phyloP scores from a whole-genome alignment of 768 basidiomycete genomes.

The Cystofilobasidium capitatum region DNA sequence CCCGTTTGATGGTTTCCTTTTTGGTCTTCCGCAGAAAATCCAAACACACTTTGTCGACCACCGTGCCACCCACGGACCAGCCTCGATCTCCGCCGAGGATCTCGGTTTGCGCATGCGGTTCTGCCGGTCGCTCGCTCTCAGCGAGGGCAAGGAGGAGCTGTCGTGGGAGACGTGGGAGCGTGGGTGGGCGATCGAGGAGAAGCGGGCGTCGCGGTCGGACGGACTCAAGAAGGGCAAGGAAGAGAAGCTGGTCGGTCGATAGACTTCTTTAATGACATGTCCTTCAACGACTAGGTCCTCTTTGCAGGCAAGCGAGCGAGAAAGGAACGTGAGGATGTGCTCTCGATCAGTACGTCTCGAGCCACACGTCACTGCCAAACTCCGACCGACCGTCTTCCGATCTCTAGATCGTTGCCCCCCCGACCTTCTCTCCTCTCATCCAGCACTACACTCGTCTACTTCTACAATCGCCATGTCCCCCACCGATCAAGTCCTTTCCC shows the following conservation, averaged over 20 bases:
- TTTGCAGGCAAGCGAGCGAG: too few species aligned
- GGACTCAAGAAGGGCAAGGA: not conserved
- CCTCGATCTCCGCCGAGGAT: slow-evolving; percentile 29
- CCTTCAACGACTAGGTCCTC: not conserved
- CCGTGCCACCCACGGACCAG: slow-evolving; percentile 23
- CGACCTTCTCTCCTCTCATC: not conserved
- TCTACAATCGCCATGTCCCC: not conserved
- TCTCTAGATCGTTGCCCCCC: too few species aligned
- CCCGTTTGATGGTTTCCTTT: not conserved
- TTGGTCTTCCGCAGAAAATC: slow-evolving; percentile 28
- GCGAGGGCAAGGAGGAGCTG: slow-evolving; percentile 27
- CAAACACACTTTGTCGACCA: slow-evolving; percentile 33
- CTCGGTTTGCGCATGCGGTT: slow-evolving; percentile 34
- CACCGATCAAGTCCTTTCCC: not conserved
- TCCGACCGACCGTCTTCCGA: too few species aligned
- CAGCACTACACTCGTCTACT: not conserved
- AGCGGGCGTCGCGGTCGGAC: not conserved
- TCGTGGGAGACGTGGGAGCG: slow-evolving; percentile 28
- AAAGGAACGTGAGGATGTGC: too few species aligned
- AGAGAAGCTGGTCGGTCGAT: slow-evolving; percentile 10
- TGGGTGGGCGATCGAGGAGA: slow-evolving; percentile 32
- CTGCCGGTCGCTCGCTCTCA: slow-evolving; percentile 30
- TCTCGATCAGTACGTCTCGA: too few species aligned
- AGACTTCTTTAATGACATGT: not conserved
- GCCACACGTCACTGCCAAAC: too few species aligned